These are phyloP conservation scores for Colletotrichum tropicale DNA, from an alignment of 2,329 filamentous ascomycete species.

Conservation along the genomic window DNA sequence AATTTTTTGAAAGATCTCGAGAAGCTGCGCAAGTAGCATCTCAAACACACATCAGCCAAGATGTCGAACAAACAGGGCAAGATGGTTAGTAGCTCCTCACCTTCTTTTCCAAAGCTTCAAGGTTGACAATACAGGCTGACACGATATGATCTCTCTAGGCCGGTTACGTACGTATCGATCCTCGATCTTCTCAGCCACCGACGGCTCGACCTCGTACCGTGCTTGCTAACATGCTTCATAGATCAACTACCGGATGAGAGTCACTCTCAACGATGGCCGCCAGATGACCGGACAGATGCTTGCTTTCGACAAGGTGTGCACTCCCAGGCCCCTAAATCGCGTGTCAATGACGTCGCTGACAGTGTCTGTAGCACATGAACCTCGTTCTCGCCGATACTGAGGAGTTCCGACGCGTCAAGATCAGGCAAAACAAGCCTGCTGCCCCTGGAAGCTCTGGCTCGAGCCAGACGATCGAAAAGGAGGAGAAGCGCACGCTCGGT, in stretches of 20 bases:
- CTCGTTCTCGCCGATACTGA: slow-evolving; percentile 98
- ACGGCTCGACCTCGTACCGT: not conserved
- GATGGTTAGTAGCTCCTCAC: slow-evolving; percentile 77
- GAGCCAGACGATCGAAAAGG: slow-evolving; percentile 78
- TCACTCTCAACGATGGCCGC: slow-evolving; percentile 91
- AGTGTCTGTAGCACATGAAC: slow-evolving; percentile 84
- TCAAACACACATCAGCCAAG: slow-evolving; percentile 42
- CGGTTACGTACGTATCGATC: slow-evolving; percentile 67
- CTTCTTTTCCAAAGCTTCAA: slow-evolving; percentile 42
- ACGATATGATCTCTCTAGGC: slow-evolving; percentile 59
- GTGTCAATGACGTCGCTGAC: slow-evolving; percentile 10
- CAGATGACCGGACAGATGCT: slow-evolving; percentile 99
- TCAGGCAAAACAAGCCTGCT: slow-evolving; percentile 76
- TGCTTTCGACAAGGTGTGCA: slow-evolving; percentile 89
- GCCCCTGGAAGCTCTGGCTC: slow-evolving; percentile 66
- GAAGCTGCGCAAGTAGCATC: slow-evolving; percentile 33
- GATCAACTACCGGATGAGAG: slow-evolving; percentile 99
- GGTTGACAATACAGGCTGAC: slow-evolving; percentile 66
- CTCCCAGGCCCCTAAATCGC: not conserved
- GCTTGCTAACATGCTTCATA: slow-evolving; percentile 39
- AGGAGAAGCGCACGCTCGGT: slow-evolving; percentile 97
- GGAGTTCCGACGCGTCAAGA: slow-evolving; percentile 92
- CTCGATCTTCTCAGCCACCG: not conserved
- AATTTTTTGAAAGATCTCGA: slow-evolving; percentile 49
- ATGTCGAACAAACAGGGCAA: slow-evolving; percentile 97